Percentiles rank a stretch among this genome's conserved stretches.
Evolutionary conservation across 78 protist genomes (phyloP).

Genomic region (Anaeramoeba flamelloides): DNA sequence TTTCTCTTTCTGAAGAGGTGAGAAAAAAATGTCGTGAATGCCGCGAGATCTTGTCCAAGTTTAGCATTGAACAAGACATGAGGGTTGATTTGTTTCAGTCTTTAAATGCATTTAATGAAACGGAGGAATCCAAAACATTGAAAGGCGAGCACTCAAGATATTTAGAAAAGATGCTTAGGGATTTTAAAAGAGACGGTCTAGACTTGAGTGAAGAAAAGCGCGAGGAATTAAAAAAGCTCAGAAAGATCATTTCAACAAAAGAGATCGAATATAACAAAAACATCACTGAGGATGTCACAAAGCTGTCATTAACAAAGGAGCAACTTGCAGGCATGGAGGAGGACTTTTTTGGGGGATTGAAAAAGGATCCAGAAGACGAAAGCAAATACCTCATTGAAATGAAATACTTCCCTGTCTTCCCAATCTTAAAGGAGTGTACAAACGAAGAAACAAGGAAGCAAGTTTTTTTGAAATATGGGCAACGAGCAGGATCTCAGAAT

Average conservation of each 20-base stretch:
- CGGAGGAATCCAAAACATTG: too few relatives aligned
- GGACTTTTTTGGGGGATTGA: conserved; percentile 13
- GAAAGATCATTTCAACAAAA: conserved; percentile 24
- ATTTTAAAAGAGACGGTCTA: conserved; percentile 40
- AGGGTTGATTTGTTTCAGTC: neutral
- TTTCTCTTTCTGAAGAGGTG: neutral
- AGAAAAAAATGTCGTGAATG: neutral
- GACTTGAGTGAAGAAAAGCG: conserved; percentile 20
- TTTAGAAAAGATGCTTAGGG: conserved; percentile 21
- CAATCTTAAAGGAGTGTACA: conserved; percentile 21
- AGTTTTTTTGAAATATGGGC: conserved; percentile 32
- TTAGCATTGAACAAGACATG: neutral
- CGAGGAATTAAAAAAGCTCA: conserved; percentile 23
- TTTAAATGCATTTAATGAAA: neutral
- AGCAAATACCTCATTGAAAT: conserved; percentile 23
- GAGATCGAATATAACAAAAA: conserved; percentile 20
- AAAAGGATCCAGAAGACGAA: conserved; percentile 14
- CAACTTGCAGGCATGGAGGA: conserved; percentile 45
- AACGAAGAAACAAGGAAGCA: conserved; percentile 7
- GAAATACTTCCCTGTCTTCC: conserved; percentile 37
- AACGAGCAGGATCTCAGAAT: conserved; percentile 24
- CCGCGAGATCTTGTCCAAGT: neutral
- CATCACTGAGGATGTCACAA: conserved; percentile 39
- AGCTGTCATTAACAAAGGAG: conserved; percentile 11
- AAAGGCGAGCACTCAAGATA: too few relatives aligned